Base-by-base conservation (phyloP, 2,329 filamentous ascomycete genomes). In the Capronia epimyces region DNA sequence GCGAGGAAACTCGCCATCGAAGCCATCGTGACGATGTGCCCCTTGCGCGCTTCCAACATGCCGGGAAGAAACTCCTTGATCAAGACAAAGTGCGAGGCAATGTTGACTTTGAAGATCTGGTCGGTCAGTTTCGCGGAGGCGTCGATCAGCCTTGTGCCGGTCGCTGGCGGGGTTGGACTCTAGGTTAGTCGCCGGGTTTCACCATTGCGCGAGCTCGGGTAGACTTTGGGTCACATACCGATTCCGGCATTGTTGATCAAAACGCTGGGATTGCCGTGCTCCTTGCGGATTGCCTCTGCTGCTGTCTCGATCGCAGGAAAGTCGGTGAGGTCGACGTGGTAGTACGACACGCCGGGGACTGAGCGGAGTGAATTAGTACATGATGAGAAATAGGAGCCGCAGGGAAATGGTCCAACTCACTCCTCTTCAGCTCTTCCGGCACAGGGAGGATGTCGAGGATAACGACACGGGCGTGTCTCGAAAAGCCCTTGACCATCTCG, bases 221-320 rank as follows among this genome's bases (percentile, higher is more conserved):
- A 8, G 39, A 9, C 24, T 22, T 20, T 31, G 13, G 13, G 24
- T 22, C 3, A 40, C 50, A 75, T 75, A 13, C 74, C 78, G 24
- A 84, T 75, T 54, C 83, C 84, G 9, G 84, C 84, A 62, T 87
- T 87, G 70, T 86, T 86, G 69, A 87, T 82, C 3, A 89, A 71
- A 54, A 89, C 71, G 0, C 83, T 87, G 0, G 85, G 85, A 43
- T 78, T 63, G 50, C 84, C 84, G 50, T 86, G 71, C 9, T 76
- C 66, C 31, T 66, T 65, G 47, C 78, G 76, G 63, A 89, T 76
- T 2, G 69, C 21, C 12, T 53, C 52, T 5, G 52, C 49, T 2
- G 50, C 48, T 15, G 45, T 65, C 9, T 74, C 65, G 58, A 87
- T 75, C 27, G 72, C 73, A 12, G 72, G 63, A 3, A 78, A 71